A percentile compares a stretch with the other conserved stretches of the same genome.
These are phyloP conservation scores for Ceratobasidium sp. DNA, from an alignment of 1,284 basidiomycete species.

Conservation along the genomic window DNA sequence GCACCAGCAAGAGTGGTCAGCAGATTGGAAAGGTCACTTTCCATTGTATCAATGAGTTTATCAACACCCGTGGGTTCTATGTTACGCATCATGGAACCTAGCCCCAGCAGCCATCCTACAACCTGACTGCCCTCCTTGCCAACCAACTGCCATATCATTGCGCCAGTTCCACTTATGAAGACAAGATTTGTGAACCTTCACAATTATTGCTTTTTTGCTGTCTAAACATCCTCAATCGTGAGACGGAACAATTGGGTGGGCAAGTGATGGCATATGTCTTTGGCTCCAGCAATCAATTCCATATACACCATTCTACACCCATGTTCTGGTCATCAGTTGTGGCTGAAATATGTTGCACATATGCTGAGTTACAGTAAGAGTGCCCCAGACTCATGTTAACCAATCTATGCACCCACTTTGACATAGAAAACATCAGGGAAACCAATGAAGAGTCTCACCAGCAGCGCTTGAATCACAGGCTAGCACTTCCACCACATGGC, in stretches of 20 bases:
- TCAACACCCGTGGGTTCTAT: slow-evolving; percentile 54
- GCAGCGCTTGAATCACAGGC: too few species aligned
- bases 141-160: slow-evolving; percentile 26
- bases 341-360: background rate
- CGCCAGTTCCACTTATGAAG: too few species aligned
- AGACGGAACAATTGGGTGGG: slow-evolving; percentile 43
- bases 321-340: background rate
- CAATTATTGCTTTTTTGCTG: background rate
- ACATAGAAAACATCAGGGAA: too few species aligned
- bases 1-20: slow-evolving; percentile 51
- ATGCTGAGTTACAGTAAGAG: background rate
- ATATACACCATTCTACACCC: slow-evolving; percentile 1
- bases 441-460: too few species aligned
- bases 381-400: too few species aligned
- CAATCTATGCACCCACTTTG: too few species aligned
- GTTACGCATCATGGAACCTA: slow-evolving; percentile 44
- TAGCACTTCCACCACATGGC: too few species aligned
- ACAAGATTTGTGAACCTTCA: background rate
- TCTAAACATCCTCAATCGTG: slow-evolving; percentile 40
- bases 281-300: background rate
- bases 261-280: slow-evolving; percentile 41
- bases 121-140: slow-evolving; percentile 47
- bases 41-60: slow-evolving; percentile 49
- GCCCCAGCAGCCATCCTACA: slow-evolving; percentile 49
- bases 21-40: too few species aligned